These are phyloP conservation scores for Oryza longistaminata DNA, from an alignment of 176 grass and related monocot species.

Conservation along the genomic window DNA sequence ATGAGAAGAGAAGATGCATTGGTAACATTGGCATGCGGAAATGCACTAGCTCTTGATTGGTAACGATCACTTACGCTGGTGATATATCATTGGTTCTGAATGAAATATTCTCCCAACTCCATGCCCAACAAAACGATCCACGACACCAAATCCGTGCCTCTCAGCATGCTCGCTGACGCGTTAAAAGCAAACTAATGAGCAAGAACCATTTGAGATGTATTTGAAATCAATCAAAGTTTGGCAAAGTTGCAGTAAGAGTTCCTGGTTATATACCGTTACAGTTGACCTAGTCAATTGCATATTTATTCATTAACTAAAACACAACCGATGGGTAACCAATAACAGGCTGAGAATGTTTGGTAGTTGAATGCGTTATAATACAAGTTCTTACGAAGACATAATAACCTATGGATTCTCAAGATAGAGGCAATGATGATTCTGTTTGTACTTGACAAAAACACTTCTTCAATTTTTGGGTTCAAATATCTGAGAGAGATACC, in stretches of 20 bases:
- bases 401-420: neutral
- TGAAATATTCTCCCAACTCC: constrained; percentile 88
- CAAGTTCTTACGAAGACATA: neutral
- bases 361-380: neutral
- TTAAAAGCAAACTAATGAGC: constrained; percentile 26
- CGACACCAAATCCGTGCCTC: constrained; percentile 63
- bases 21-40: neutral
- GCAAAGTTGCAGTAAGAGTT: neutral
- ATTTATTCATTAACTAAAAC: neutral
- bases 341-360: neutral
- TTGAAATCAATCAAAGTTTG: neutral
- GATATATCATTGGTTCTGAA: constrained; percentile 84
- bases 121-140: constrained; percentile 87
- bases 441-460: neutral
- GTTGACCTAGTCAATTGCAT: neutral
- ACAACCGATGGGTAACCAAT: constrained; percentile 4
- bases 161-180: constrained; percentile 77
- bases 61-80: constrained; percentile 65
- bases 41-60: neutral
- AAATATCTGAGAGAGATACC: neutral
- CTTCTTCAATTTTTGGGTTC: neutral
- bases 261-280: neutral
- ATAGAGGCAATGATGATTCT: neutral
- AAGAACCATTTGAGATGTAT: neutral
- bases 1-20: neutral